These are phyloP conservation scores for Quercus gilva DNA, from an alignment of 306 rosid species.

Conservation along the genomic window DNA sequence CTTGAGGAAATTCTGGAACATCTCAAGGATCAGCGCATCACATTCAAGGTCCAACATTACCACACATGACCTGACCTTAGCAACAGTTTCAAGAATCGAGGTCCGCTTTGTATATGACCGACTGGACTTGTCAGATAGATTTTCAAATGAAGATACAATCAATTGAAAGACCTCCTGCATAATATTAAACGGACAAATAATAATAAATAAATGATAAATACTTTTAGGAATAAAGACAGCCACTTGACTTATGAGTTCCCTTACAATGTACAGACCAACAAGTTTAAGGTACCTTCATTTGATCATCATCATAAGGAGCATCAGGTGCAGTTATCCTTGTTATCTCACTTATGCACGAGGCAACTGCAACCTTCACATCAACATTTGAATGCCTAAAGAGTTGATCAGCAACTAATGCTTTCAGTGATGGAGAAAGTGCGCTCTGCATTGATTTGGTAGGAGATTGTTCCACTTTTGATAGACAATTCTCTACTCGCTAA, in stretches of 20 bases:
- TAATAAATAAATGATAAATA: not conserved
- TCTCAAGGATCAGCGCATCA: constrained; percentile 72
- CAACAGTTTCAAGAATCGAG: constrained; percentile 86
- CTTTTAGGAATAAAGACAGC: not conserved
- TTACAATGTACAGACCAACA: not conserved
- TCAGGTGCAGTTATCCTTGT: constrained; percentile 97
- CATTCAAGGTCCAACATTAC: constrained; percentile 97
- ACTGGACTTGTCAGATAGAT: constrained; percentile 61
- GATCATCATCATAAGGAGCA: constrained; percentile 88
- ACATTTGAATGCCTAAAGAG: constrained; percentile 65
- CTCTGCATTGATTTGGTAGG: constrained; percentile 65
- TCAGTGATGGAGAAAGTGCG: constrained; percentile 71
- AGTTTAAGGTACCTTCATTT: constrained; percentile 69
- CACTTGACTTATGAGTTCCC: not conserved
- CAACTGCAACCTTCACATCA: constrained; percentile 85
- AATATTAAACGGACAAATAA: not conserved
- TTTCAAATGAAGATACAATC: constrained; percentile 86
- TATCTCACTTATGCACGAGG: constrained; percentile 87
- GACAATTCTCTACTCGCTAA: constrained; percentile 58
- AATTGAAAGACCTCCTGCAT: constrained; percentile 82
- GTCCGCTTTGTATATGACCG: constrained; percentile 64
- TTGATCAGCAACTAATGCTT: constrained; percentile 56
- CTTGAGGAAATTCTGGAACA: constrained; percentile 88
- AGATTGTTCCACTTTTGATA: constrained; percentile 81
- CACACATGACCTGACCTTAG: constrained; percentile 88